phyloP scores from a whole-genome alignment of 306 rosid genomes.

The Fagus sylvatica region DNA sequence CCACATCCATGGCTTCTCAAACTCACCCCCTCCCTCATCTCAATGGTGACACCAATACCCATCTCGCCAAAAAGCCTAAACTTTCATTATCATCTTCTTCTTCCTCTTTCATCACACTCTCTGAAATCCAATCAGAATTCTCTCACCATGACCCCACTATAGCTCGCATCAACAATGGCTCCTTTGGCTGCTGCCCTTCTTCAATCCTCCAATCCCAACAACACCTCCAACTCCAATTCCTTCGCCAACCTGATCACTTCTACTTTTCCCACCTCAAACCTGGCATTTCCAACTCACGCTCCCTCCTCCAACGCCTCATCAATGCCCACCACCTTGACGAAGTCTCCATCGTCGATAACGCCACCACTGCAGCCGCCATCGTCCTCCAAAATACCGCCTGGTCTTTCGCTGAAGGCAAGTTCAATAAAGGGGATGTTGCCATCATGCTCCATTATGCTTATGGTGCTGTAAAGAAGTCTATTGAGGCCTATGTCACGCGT shows the following conservation, averaged over 20 bases:
- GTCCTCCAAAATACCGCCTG: constrained; percentile 81
- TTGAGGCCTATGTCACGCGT: constrained; percentile 84
- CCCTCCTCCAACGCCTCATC: constrained; percentile 58
- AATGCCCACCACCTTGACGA: constrained; percentile 77
- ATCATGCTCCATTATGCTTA: constrained; percentile 91
- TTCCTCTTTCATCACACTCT: constrained; percentile 35
- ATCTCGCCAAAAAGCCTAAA: constrained; percentile 57
- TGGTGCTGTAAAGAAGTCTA: constrained; percentile 87
- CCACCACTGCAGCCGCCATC: constrained; percentile 98
- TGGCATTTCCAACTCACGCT: constrained; percentile 59
- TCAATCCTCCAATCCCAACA: constrained; percentile 67
- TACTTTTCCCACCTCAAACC: constrained; percentile 67
- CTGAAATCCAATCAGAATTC: constrained; percentile 65
- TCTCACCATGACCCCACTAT: constrained; percentile 69
- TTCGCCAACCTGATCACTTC: constrained; percentile 84
- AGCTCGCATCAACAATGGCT: constrained; percentile 94
- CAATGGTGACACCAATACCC: constrained; percentile 59
- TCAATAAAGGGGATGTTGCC: constrained; percentile 66
- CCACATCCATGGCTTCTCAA: constrained; percentile 38
- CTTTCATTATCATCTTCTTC: constrained; percentile 25
- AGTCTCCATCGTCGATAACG: constrained; percentile 91
- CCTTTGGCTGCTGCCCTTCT: constrained; percentile 82
- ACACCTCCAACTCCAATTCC: constrained; percentile 48
- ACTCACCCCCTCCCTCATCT: constrained; percentile 16
- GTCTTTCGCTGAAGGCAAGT: constrained; percentile 72